Evolutionary conservation across 2,329 filamentous ascomycete genomes (phyloP).

Genomic region (Nigrospora oryzae): DNA sequence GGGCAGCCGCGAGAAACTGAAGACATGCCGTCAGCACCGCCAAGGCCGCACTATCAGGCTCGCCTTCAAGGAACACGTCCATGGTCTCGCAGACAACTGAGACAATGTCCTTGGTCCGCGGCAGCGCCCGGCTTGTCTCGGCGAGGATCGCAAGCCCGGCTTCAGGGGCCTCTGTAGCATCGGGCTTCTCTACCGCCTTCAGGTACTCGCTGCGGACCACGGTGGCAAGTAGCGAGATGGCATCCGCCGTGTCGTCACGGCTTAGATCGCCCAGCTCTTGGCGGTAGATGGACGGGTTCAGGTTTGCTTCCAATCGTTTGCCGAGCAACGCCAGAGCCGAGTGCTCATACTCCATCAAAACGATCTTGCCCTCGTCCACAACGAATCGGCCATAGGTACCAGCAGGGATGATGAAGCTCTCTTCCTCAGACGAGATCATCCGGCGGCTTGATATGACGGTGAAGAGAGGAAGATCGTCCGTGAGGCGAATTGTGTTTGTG

Average conservation of each 20-base stretch:
- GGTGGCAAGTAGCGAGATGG: constrained; percentile 64
- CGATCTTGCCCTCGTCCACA: constrained; percentile 67
- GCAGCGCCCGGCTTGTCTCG: constrained; percentile 47
- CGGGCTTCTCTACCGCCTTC: constrained; percentile 18
- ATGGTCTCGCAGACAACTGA: constrained; percentile 78
- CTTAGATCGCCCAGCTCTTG: constrained; percentile 45
- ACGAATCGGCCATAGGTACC: constrained; percentile 66
- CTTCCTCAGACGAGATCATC: constrained; percentile 32
- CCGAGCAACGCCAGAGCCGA: constrained; percentile 75
- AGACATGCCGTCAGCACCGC: constrained; percentile 62
- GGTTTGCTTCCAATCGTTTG: constrained; percentile 61
- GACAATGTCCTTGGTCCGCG: constrained; percentile 64
- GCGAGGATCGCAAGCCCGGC: constrained; percentile 41
- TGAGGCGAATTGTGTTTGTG: constrained; percentile 66
- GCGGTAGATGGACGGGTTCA: constrained; percentile 46
- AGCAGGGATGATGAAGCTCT: constrained; percentile 53
- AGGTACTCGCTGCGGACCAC: constrained; percentile 49
- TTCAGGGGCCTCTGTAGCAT: constrained; percentile 15
- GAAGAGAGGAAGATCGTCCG: constrained; percentile 57
- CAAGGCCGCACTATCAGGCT: constrained; percentile 56
- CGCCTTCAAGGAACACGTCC: constrained; percentile 58
- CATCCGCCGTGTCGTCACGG: constrained; percentile 59
- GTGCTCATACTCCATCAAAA: constrained; percentile 70
- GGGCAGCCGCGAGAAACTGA: constrained; percentile 68
- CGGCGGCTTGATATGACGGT: constrained; percentile 34